Evolutionary conservation across 2,329 filamentous ascomycete species (phyloP).

Genomic region (Botryotinia globosa): DNA sequence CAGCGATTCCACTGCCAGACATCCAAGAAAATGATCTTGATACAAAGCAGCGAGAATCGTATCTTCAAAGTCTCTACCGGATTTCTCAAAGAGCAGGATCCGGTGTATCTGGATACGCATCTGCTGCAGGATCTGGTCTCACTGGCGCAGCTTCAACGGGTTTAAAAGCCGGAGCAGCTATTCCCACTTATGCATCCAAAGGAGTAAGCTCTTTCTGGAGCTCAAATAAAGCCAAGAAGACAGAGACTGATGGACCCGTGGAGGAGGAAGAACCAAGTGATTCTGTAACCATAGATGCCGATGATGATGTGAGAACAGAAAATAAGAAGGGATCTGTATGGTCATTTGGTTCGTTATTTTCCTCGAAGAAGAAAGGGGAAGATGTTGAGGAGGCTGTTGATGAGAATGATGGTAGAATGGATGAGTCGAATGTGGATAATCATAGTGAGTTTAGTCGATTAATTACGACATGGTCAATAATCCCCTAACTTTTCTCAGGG

Average conservation of each 20-base stretch:
- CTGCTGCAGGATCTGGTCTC: conserved; percentile 2
- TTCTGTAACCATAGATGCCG: conserved; percentile 16
- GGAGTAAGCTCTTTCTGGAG: conserved; percentile 18
- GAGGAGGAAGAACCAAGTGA: neutral
- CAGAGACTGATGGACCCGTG: neutral
- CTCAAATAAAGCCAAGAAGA: neutral
- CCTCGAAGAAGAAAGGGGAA: neutral
- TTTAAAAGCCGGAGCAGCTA: conserved; percentile 10
- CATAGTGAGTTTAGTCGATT: neutral
- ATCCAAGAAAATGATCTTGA: conserved; percentile 20
- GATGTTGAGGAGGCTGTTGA: neutral
- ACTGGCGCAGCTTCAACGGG: conserved; percentile 6
- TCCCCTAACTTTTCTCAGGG: neutral
- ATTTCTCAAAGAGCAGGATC: conserved; percentile 17
- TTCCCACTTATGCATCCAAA: conserved; percentile 15
- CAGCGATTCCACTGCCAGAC: conserved; percentile 12
- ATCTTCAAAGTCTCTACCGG: conserved; percentile 18
- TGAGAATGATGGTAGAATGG: conserved; percentile 2
- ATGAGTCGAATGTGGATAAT: conserved; percentile 11
- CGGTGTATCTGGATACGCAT: conserved; percentile 15
- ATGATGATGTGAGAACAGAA: conserved; percentile 17
- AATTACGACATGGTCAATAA: neutral
- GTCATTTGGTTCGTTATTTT: conserved; percentile 3
- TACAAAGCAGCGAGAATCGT: conserved; percentile 15
- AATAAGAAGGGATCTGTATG: conserved; percentile 9